phyloP scores from a whole-genome alignment of 331 rosid genomes.

The Malus hybrid region DNA sequence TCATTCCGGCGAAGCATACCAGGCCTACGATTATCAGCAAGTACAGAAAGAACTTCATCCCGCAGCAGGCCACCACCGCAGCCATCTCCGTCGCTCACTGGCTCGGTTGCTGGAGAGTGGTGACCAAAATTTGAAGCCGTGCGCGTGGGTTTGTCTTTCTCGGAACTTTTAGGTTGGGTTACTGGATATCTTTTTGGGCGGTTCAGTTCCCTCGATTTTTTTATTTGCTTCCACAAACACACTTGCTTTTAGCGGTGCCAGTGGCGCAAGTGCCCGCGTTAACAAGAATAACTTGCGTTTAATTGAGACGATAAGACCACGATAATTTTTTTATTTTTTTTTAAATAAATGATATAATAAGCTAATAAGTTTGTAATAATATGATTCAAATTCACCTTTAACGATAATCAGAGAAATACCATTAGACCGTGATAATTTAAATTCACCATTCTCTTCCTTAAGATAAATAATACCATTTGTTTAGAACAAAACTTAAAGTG shows the following conservation, averaged over 20 bases:
- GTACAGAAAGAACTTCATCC: conserved; percentile 46
- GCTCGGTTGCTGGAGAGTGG: neutral
- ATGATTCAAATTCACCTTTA: accelerated
- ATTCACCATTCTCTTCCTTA: no score
- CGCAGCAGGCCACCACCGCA: conserved; percentile 57
- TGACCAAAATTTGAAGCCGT: neutral
- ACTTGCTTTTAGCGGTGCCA: neutral
- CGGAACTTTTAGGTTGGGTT: neutral
- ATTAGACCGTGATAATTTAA: no score
- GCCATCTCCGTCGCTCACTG: conserved; percentile 35
- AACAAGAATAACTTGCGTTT: no score
- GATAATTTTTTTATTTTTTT: no score
- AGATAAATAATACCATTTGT: no score
- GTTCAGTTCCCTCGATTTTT: neutral
- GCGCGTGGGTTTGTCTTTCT: neutral
- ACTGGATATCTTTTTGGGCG: neutral
- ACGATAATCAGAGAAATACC: no score
- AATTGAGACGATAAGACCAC: no score
- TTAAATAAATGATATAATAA: no score
- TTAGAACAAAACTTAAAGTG: no score
- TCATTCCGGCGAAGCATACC: conserved; percentile 79
- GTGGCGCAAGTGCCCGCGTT: neutral
- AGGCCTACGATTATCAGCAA: conserved; percentile 45
- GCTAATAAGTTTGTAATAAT: no score
- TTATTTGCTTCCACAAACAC: neutral